Conservation (phyloP, 176 grass and related monocot species). For the Cenchrus americanus region DNA sequence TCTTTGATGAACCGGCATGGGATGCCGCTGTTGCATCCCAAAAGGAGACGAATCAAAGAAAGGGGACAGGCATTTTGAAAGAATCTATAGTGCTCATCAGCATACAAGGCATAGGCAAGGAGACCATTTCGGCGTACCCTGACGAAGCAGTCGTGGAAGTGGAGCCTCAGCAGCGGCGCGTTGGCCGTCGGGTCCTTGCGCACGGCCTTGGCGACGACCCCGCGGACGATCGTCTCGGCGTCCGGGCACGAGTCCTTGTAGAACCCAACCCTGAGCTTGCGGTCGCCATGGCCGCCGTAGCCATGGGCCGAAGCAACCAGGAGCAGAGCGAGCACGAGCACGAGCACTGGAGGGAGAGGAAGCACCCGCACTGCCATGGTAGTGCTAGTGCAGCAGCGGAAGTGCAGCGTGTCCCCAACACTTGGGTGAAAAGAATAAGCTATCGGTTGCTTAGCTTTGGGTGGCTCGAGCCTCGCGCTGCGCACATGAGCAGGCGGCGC, state of each 20-base stretch:
- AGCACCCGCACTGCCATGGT: constrained; percentile 14
- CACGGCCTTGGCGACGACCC: constrained; percentile 42
- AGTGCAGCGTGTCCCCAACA: not conserved
- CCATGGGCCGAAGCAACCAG: constrained; percentile 18
- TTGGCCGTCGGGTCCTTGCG: constrained; percentile 43
- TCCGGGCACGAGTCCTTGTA: constrained; percentile 56
- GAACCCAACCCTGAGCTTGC: constrained; percentile 49
- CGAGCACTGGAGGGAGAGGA: not conserved
- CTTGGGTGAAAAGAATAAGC: not conserved
- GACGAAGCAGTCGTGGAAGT: constrained; percentile 94
- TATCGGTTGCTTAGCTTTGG: not conserved
- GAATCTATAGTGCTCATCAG: not conserved
- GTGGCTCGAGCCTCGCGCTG: constrained; percentile 33
- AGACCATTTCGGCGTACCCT: constrained; percentile 43
- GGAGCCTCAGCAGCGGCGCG: constrained; percentile 63
- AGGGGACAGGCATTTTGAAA: not conserved
- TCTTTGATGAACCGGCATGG: not conserved
- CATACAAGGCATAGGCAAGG: not conserved
- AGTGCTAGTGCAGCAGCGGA: not conserved
- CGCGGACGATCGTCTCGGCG: constrained; percentile 55
- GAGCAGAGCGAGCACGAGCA: constrained; percentile 25
- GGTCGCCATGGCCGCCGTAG: constrained; percentile 1
- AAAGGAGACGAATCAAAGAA: not conserved
- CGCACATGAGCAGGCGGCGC: constrained; percentile 30
- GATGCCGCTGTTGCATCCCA: constrained; percentile 8